Conservation (phyloP, 2,329 filamentous ascomycete genomes). For the Sporothrix mexicana region DNA sequence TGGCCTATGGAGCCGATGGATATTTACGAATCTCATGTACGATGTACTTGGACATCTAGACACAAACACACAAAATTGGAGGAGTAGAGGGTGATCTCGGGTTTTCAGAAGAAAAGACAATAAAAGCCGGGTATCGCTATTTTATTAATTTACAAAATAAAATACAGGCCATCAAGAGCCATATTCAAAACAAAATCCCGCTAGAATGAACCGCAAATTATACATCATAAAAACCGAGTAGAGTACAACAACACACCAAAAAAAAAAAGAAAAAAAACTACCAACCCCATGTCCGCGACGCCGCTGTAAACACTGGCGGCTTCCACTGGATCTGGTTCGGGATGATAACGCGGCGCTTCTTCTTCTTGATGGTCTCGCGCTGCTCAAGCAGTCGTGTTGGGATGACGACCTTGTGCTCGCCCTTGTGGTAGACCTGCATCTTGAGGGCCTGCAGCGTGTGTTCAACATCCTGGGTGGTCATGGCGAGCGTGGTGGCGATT, state of each 20-base stretch:
- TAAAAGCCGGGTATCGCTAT: slow-evolving; percentile 27
- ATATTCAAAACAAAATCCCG: slow-evolving; percentile 2
- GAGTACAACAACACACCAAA: too few relatives aligned
- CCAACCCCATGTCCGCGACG: slow-evolving; percentile 94
- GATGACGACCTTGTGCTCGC: slow-evolving; percentile 93
- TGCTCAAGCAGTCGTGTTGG: slow-evolving; percentile 82
- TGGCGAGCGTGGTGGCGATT: slow-evolving; percentile 77
- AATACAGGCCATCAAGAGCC: neutral
- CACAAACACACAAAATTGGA: neutral
- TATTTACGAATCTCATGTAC: too few relatives aligned
- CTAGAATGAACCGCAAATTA: neutral
- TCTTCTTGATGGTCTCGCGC: slow-evolving; percentile 79
- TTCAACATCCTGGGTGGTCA: slow-evolving; percentile 97
- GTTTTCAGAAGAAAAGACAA: neutral
- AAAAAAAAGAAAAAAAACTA: too few relatives aligned
- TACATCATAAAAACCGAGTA: neutral
- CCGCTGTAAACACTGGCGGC: slow-evolving; percentile 90
- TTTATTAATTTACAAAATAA: slow-evolving; percentile 16
- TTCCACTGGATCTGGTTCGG: slow-evolving; percentile 87
- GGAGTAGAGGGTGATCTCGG: too few relatives aligned
- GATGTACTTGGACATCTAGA: too few relatives aligned
- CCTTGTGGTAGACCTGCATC: slow-evolving; percentile 95
- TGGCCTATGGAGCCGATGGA: too few relatives aligned
- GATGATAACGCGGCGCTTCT: slow-evolving; percentile 78
- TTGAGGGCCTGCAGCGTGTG: slow-evolving; percentile 92